A percentile compares a stretch with the other conserved stretches of the same genome.
phyloP scores from a whole-genome alignment of 179 eudicot species.

The Corrigiola litoralis region DNA sequence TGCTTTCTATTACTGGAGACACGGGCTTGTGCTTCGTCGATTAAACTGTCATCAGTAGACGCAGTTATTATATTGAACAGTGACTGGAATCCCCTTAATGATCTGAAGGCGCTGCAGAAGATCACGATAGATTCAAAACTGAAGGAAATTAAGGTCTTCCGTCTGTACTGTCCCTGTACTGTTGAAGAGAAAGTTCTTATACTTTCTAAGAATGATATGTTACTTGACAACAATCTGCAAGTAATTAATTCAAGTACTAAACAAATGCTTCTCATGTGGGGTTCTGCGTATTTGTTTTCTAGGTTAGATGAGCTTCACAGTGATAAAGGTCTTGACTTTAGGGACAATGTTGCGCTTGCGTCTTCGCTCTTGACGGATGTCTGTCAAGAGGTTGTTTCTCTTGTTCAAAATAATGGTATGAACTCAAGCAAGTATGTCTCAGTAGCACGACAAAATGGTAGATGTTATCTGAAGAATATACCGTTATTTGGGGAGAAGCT shows the following conservation, averaged over 20 bases:
- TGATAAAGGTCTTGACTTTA: conserved; percentile 12
- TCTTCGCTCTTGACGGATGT: conserved; percentile 41
- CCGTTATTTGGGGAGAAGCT: conserved; percentile 56
- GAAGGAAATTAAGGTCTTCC: conserved; percentile 64
- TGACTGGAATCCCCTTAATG: conserved; percentile 84
- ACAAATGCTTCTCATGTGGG: conserved; percentile 83
- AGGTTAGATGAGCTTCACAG: conserved; percentile 67
- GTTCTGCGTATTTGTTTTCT: conserved; percentile 62
- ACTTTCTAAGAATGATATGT: conserved; percentile 55
- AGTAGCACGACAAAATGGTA: conserved; percentile 44
- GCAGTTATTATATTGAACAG: conserved; percentile 65
- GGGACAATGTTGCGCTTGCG: conserved; percentile 31
- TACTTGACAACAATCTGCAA: conserved; percentile 47
- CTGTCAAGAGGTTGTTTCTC: conserved; percentile 47
- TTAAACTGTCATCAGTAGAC: conserved; percentile 66
- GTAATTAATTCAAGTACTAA: conserved; percentile 37
- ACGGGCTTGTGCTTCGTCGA: conserved; percentile 62
- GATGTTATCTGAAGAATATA: conserved; percentile 40
- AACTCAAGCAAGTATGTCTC: conserved; percentile 31
- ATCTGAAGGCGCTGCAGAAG: conserved; percentile 66
- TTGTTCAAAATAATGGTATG: conserved; percentile 25
- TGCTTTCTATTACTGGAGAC: conserved; percentile 74
- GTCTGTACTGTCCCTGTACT: conserved; percentile 71
- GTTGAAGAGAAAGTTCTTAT: conserved; percentile 75
- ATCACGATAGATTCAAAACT: conserved; percentile 58